phyloP scores from a whole-genome alignment of 2,329 filamentous ascomycete genomes.

The Fusarium vanettenii region DNA sequence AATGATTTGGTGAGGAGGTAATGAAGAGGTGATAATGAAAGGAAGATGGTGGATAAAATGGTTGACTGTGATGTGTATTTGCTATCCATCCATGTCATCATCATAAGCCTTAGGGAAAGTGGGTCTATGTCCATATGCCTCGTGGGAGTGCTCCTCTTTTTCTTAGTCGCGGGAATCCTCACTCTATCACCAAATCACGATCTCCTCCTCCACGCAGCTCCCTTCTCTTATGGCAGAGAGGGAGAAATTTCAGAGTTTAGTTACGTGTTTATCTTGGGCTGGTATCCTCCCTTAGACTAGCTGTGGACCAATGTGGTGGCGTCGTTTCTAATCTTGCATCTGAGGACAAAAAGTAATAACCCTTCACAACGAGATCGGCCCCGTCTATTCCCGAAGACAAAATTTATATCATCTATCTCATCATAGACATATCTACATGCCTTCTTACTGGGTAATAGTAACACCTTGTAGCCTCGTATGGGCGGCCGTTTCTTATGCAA shows the following conservation, averaged over 20 bases:
- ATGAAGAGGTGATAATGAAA: neutral
- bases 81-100: neutral
- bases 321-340: no score
- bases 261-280: neutral
- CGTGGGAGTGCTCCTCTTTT: neutral
- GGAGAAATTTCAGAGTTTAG: neutral
- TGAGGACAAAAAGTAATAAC: no score
- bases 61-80: neutral
- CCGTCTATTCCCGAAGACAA: no score
- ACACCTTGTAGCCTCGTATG: no score
- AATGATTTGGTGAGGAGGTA: rapidly evolving
- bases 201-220: neutral
- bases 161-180: neutral
- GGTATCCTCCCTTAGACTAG: no score
- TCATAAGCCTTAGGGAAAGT: neutral
- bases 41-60: neutral
- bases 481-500: no score
- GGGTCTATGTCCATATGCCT: neutral
- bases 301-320: no score
- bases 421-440: no score
- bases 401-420: no score
- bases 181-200: neutral
- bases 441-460: no score
- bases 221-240: neutral
- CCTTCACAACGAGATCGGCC: no score